phyloP scores from a whole-genome alignment of 1,284 basidiomycete genomes.

The Pseudozyma sp. region DNA sequence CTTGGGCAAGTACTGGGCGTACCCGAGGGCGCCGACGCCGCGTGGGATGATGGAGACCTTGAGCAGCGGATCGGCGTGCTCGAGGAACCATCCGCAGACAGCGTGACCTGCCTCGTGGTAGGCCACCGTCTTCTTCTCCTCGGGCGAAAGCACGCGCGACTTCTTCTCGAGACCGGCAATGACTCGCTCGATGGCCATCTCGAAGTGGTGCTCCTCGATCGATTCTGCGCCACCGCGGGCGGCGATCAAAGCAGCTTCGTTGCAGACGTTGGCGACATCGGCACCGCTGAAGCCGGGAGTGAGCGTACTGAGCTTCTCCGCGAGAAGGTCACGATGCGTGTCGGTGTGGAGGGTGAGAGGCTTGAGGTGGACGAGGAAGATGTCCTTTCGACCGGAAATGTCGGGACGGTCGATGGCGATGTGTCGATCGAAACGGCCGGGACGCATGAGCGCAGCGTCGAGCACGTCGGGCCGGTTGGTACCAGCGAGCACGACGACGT shows the following conservation, averaged over 20 bases:
- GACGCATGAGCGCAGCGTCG: conserved; percentile 92
- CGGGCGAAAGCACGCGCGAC: conserved; percentile 88
- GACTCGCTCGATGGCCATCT: conserved; percentile 96
- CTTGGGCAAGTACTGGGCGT: conserved; percentile 93
- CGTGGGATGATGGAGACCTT: conserved; percentile 99
- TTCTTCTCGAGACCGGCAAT: conserved; percentile 97
- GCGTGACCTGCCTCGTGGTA: conserved; percentile 99
- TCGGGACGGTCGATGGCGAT: conserved; percentile 96
- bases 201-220: conserved; percentile 89
- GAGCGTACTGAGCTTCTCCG: conserved; percentile 87
- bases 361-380: conserved; percentile 90
- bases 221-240: conserved; percentile 84
- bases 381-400: conserved; percentile 90
- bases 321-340: conserved; percentile 66
- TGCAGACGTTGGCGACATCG: conserved; percentile 98
- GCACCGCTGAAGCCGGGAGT: conserved; percentile 98
- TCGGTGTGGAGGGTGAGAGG: conserved; percentile 75
- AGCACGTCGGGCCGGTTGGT: conserved; percentile 97
- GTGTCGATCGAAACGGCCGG: conserved; percentile 96
- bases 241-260: conserved; percentile 95
- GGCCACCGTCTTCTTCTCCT: conserved; percentile 98
- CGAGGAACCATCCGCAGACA: conserved; percentile 96
- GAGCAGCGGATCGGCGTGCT: conserved; percentile 94
- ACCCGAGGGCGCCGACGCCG: conserved; percentile 93
- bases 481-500: conserved; percentile 95